These are phyloP conservation scores for Zangia roseola DNA, from an alignment of 768 basidiomycete genomes.

Conservation along the genomic window DNA sequence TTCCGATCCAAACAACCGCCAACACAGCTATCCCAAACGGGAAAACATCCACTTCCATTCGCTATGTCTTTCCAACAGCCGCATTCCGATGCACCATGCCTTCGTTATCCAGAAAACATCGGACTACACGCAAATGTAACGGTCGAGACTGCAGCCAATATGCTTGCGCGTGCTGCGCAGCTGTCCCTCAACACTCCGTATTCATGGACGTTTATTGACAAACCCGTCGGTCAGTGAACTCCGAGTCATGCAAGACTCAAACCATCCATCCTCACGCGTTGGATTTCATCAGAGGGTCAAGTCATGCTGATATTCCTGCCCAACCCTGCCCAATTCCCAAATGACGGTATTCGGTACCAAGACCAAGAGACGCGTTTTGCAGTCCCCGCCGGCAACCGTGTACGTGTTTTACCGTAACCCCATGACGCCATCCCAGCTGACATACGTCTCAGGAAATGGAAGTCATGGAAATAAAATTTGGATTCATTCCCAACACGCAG, in stretches of 20 bases:
- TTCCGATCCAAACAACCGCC: slow-evolving; percentile 32
- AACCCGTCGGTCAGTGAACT: slow-evolving; percentile 56
- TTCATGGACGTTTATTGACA: slow-evolving; percentile 74
- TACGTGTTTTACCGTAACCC: slow-evolving; percentile 33
- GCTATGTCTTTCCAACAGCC: slow-evolving; percentile 41
- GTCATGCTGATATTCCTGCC: slow-evolving; percentile 66
- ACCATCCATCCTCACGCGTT: neutral
- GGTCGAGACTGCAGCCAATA: slow-evolving; percentile 55
- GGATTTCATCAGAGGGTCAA: slow-evolving; percentile 52
- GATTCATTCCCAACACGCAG: slow-evolving; percentile 66
- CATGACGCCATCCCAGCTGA: neutral
- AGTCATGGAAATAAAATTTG: slow-evolving; percentile 68
- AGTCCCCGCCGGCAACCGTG: slow-evolving; percentile 49
- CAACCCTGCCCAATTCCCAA: slow-evolving; percentile 58
- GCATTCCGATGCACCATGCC: slow-evolving; percentile 60
- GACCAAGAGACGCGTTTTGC: slow-evolving; percentile 66
- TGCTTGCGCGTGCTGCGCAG: slow-evolving; percentile 59
- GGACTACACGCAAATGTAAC: slow-evolving; percentile 54
- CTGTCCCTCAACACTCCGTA: slow-evolving; percentile 63
- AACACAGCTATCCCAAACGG: slow-evolving; percentile 9
- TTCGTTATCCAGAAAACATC: slow-evolving; percentile 69
- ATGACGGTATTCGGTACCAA: slow-evolving; percentile 75
- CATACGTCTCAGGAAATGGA: slow-evolving; percentile 66
- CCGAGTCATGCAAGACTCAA: neutral
- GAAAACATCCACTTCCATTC: slow-evolving; percentile 1